Conservation (phyloP, 306 rosid genomes). For the Sechiopsis laciniata region DNA sequence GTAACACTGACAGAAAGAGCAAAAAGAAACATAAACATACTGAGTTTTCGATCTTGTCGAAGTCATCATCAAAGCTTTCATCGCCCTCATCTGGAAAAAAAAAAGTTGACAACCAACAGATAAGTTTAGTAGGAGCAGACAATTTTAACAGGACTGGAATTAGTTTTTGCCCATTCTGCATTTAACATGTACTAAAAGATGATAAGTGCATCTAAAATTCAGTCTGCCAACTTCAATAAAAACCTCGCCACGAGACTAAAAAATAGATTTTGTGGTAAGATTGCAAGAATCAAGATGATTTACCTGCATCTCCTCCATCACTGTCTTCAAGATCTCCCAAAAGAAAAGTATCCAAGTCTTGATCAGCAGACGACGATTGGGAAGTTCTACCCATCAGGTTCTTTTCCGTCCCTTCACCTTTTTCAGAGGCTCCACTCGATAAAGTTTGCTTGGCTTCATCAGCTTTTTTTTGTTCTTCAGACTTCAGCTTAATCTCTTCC, state of each 20-base stretch:
- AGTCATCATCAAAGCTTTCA: conserved; percentile 85
- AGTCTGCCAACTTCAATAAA: too few species aligned
- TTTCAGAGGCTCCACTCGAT: conserved; percentile 41
- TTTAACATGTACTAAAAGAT: background rate
- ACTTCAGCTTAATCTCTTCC: conserved; percentile 74
- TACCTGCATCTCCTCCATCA: conserved; percentile 83
- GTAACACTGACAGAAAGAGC: background rate
- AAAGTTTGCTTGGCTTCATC: conserved; percentile 40
- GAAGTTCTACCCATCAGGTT: conserved; percentile 48
- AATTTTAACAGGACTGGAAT: background rate
- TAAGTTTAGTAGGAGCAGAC: conserved; percentile 9
- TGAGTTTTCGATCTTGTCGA: conserved; percentile 91
- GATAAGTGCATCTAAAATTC: too few species aligned
- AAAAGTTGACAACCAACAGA: conserved; percentile 18
- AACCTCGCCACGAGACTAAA: background rate
- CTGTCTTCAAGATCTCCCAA: conserved; percentile 97
- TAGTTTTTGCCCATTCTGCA: conserved; percentile 15
- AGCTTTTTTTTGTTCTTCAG: conserved; percentile 47
- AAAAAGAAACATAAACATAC: conserved; percentile 35
- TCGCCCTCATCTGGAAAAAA: conserved; percentile 76
- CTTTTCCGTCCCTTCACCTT: conserved; percentile 46
- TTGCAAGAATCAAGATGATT: conserved; percentile 21
- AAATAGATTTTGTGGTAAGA: background rate
- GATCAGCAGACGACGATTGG: conserved; percentile 63
- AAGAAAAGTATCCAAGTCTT: conserved; percentile 82